Percentiles rank a stretch among this genome's conserved stretches.
These are phyloP conservation scores for Omphalotus guepiniiformis DNA, from an alignment of 768 basidiomycete species.

Conservation along the genomic window DNA sequence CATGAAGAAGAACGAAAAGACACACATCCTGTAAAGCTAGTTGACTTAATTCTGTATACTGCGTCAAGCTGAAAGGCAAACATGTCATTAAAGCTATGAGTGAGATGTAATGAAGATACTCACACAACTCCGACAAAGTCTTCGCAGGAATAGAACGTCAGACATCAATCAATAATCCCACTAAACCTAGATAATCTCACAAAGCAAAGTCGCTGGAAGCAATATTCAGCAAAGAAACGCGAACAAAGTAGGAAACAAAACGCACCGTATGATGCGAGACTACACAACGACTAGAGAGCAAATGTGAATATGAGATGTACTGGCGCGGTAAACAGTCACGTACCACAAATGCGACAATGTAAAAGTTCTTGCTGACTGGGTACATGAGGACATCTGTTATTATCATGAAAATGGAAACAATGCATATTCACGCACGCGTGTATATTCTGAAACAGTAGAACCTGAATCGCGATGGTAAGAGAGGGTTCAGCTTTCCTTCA, in stretches of 20 bases:
- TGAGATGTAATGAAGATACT: not conserved
- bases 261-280: constrained; percentile 2
- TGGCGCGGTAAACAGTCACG: not conserved
- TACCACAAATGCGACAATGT: constrained; percentile 5
- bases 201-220: constrained; percentile 3
- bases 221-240: too few species aligned
- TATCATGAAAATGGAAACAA: not conserved
- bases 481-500: not conserved
- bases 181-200: not conserved
- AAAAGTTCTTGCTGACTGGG: constrained; percentile 6
- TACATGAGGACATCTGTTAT: too few species aligned
- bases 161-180: too few species aligned
- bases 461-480: too few species aligned
- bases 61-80: constrained; percentile 1
- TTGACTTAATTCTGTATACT: constrained; percentile 4
- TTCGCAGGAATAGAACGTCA: not conserved
- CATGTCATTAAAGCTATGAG: not conserved
- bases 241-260: too few species aligned
- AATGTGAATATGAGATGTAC: not conserved
- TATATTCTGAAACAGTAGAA: constrained; percentile 5
- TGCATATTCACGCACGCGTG: not conserved
- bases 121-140: constrained; percentile 6
- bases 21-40: constrained; percentile 6
- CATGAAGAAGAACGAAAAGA: not conserved
- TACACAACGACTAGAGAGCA: not conserved